phyloP scores from a whole-genome alignment of 1,284 basidiomycete genomes.

The Cutaneotrichosporon sp. region DNA sequence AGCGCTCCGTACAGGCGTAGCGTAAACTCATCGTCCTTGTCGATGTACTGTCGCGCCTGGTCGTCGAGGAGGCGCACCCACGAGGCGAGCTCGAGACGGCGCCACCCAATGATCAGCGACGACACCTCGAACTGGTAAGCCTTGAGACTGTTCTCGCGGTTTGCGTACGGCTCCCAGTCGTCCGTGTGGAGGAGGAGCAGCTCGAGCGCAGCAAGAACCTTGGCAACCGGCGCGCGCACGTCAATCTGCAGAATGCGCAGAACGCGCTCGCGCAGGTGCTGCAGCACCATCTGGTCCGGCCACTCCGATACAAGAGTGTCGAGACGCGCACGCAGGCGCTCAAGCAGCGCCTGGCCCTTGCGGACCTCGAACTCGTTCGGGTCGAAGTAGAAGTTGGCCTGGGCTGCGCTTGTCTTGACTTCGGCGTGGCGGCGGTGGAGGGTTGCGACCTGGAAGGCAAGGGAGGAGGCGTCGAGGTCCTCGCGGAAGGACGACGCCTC shows the following conservation, averaged over 20 bases:
- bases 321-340: conserved; percentile 61
- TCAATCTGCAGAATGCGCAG: conserved; percentile 66
- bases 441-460: conserved; percentile 39
- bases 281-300: conserved; percentile 97
- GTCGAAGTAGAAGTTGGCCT: conserved; percentile 75
- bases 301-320: conserved; percentile 69
- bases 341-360: conserved; percentile 62
- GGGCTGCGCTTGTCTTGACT: conserved; percentile 52
- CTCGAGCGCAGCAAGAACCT: conserved; percentile 79
- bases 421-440: conserved; percentile 42
- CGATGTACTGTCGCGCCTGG: conserved; percentile 64
- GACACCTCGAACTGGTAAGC: conserved; percentile 67
- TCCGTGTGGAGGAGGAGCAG: conserved; percentile 82
- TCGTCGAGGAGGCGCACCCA: conserved; percentile 82
- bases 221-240: conserved; percentile 74
- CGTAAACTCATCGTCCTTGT: conserved; percentile 79
- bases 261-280: conserved; percentile 76
- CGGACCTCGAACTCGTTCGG: conserved; percentile 68
- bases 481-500: conserved; percentile 30
- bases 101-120: conserved; percentile 81
- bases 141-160: conserved; percentile 77
- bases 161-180: conserved; percentile 96
- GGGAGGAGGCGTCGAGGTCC: conserved; percentile 35
- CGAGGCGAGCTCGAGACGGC: conserved; percentile 79
- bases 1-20: conserved; percentile 83